Percentiles rank a stretch among this genome's conserved stretches.
These are phyloP conservation scores for Colletotrichum plurivorum DNA, from an alignment of 2,329 filamentous ascomycete genomes.

Conservation along the genomic window DNA sequence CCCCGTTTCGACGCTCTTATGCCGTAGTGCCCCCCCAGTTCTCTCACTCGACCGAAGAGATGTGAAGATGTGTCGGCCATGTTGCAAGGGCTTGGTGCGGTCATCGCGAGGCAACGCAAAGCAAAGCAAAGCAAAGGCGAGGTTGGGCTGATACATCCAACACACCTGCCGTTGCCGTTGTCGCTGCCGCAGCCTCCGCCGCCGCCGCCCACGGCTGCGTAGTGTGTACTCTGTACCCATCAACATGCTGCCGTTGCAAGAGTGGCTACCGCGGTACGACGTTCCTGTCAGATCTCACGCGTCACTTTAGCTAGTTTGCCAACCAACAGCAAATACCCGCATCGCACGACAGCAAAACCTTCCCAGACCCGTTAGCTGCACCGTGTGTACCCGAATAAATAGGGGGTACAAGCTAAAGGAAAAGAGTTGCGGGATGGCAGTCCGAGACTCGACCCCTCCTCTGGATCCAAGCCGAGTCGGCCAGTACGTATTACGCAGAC, in stretches of 20 bases:
- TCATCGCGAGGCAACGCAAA: neutral
- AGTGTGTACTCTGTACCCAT: neutral
- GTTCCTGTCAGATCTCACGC: constrained; percentile 36
- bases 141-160: neutral
- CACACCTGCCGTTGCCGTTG: neutral
- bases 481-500: too few relatives aligned
- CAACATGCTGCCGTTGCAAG: constrained; percentile 20
- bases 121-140: neutral
- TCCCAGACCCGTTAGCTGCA: constrained; percentile 2
- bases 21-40: too few relatives aligned
- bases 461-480: too few relatives aligned
- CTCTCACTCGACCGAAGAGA: too few relatives aligned
- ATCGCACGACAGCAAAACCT: constrained; percentile 13
- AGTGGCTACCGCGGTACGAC: constrained; percentile 17
- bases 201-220: neutral
- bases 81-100: too few relatives aligned
- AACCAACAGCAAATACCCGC: constrained; percentile 24
- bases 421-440: too few relatives aligned
- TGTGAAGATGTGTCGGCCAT: too few relatives aligned
- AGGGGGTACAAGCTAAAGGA: too few relatives aligned
- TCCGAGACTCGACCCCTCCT: too few relatives aligned
- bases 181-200: neutral
- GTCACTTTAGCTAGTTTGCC: constrained; percentile 33
- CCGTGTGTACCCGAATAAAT: neutral
- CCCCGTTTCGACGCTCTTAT: too few relatives aligned